Evolutionary conservation across 2,329 filamentous ascomycete genomes (phyloP).

Genomic region (Penicillium verrucosum): DNA sequence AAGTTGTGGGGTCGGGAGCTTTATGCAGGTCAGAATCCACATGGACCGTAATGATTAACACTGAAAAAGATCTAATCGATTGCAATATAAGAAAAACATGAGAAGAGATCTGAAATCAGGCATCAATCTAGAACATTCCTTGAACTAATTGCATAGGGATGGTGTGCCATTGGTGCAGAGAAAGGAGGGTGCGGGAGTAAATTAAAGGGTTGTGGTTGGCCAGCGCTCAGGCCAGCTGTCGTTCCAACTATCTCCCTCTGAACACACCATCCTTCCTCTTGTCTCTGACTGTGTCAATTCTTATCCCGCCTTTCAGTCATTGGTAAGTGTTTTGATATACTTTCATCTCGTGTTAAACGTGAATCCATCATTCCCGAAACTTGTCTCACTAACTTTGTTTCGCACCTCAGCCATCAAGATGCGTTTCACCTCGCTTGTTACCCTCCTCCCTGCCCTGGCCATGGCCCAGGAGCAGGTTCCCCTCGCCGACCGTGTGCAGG

Average conservation of each 20-base stretch:
- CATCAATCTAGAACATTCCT: not conserved
- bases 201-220: slow-evolving; percentile 18
- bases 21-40: slow-evolving; percentile 8
- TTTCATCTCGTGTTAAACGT: not conserved
- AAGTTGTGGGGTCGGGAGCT: slow-evolving; percentile 1
- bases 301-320: slow-evolving; percentile 1
- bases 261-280: slow-evolving; percentile 13
- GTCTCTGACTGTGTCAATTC: slow-evolving; percentile 9
- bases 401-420: slow-evolving; percentile 39
- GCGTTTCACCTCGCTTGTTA: slow-evolving; percentile 52
- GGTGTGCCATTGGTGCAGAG: not conserved
- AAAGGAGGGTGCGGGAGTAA: slow-evolving; percentile 1
- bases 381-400: slow-evolving; percentile 9
- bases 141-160: not conserved
- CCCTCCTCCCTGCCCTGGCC: slow-evolving; percentile 50
- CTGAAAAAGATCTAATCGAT: not conserved
- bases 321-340: not conserved
- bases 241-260: slow-evolving; percentile 15
- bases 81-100: not conserved
- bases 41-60: not conserved
- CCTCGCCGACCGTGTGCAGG: slow-evolving; percentile 44
- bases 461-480: slow-evolving; percentile 59
- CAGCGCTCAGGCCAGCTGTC: slow-evolving; percentile 34
- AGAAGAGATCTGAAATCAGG: not conserved
- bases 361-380: not conserved